Base-by-base conservation (phyloP, 176 grass and related monocot species). In the Avena eriantha region DNA sequence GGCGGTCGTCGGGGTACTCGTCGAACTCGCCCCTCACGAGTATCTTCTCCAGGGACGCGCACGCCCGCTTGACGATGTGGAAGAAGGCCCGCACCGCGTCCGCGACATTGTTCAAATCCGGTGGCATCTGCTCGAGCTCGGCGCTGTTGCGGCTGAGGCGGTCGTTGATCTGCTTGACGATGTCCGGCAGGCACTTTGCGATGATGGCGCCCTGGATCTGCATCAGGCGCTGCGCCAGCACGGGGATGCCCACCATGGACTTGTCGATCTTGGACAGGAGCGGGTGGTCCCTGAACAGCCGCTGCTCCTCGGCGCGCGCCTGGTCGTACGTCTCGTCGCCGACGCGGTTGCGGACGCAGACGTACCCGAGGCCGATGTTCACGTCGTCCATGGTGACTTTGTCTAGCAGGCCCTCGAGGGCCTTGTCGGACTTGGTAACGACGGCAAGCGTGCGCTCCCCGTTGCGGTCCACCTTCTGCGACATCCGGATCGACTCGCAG, bases 361-460 rank as follows among this genome's bases (percentile, higher is more conserved):
- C 93, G 76, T 95, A 95, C 0, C 93, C 87, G 0, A 95, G 90
- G 21, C 90, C 93, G 4, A 92, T 90, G 54, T 88, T n/a, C 0
- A 95, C 85, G 76, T 95, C 90, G 51, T 95, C 93, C 64, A 86
- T 61, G 21, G 93, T 92, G 1, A 95, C 87, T 86, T 94, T 89
- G 86, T 94, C 92, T 0, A 91, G 89, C 41, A 94, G 43, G 4
- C 93, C 93, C 49, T 94, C 87, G 10, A 84, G 89, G 2, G 80
- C 80, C 84, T 53, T 90, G 70, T 94, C 90, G 1, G n/a, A 80
- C 63, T 92, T 92, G 48, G 93, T 95, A 65, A 95, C 93, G n/a
- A 94, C 90, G 13, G 90, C 93, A 0, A 94, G 84, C 11, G 92
- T 94, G 73, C 92, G 74, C 77, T 92, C 84, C 0, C 92, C 90